These are phyloP conservation scores for Ulvella scutata DNA, from an alignment of 139 green algal genomes.

Conservation along the genomic window DNA sequence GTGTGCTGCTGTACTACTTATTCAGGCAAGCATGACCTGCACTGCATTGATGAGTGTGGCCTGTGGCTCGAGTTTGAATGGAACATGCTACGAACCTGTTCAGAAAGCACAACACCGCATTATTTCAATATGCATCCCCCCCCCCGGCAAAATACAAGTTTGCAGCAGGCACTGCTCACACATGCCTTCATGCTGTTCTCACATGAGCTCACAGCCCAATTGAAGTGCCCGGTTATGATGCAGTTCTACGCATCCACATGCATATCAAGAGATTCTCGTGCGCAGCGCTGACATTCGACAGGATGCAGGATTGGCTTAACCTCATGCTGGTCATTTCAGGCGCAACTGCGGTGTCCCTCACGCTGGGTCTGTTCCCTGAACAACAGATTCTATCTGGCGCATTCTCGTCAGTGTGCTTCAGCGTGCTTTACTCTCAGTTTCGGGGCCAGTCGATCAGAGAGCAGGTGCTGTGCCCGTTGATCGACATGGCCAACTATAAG, in stretches of 20 bases:
- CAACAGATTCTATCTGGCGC: constrained; percentile 15
- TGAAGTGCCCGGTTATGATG: neutral
- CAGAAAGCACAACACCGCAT: neutral
- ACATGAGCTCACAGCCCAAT: neutral
- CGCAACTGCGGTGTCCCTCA: neutral
- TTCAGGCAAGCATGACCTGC: no score
- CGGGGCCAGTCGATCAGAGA: constrained; percentile 24
- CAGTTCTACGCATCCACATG: neutral
- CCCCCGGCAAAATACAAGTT: neutral
- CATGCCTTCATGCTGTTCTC: neutral
- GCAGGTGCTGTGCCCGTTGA: constrained; percentile 40
- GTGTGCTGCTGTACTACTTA: no score
- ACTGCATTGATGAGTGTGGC: no score
- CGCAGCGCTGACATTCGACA: neutral
- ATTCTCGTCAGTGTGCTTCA: constrained; percentile 38
- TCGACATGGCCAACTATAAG: constrained; percentile 44
- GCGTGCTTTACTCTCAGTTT: constrained; percentile 39
- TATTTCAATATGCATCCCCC: neutral
- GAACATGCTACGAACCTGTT: no score
- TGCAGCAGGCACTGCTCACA: neutral
- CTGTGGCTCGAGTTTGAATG: no score
- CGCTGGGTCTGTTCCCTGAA: neutral
- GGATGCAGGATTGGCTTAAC: neutral
- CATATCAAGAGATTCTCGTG: neutral
- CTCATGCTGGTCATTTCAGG: neutral